Evolutionary conservation across 2,329 filamentous ascomycete genomes (phyloP).

Genomic region (Fusarium palustre): DNA sequence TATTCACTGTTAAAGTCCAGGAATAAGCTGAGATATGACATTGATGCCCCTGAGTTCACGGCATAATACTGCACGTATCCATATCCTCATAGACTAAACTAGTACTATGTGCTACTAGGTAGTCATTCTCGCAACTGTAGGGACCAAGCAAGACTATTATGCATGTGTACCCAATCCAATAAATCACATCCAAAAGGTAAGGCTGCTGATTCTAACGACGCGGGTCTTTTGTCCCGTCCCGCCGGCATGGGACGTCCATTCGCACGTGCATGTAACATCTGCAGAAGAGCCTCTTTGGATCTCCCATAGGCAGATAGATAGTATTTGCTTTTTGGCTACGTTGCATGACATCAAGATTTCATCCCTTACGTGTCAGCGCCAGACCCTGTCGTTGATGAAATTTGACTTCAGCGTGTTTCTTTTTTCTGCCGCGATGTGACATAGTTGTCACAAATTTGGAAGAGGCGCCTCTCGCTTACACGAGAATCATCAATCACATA

Average conservation of each 20-base stretch:
- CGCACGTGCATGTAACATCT: conserved; percentile 32
- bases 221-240: conserved; percentile 29
- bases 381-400: background rate
- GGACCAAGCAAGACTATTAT: background rate
- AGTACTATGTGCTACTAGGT: background rate
- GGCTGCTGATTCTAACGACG: conserved; percentile 27
- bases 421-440: conserved; percentile 10
- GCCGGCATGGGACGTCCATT: conserved; percentile 25
- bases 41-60: conserved; percentile 21
- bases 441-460: background rate
- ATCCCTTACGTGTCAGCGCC: conserved; percentile 21
- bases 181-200: conserved; percentile 3
- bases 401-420: conserved; percentile 10
- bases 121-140: background rate
- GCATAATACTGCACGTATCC: background rate
- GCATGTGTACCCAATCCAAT: background rate
- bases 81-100: background rate
- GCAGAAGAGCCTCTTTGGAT: conserved; percentile 8
- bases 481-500: conserved; percentile 3
- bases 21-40: conserved; percentile 2
- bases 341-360: conserved; percentile 3
- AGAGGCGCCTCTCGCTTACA: conserved; percentile 8
- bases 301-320: conserved; percentile 5
- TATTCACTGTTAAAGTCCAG: background rate
- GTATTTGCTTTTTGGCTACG: conserved; percentile 12